These are phyloP conservation scores for Effrenium voratum DNA, from an alignment of 73 alveolate species.

Conservation along the genomic window DNA sequence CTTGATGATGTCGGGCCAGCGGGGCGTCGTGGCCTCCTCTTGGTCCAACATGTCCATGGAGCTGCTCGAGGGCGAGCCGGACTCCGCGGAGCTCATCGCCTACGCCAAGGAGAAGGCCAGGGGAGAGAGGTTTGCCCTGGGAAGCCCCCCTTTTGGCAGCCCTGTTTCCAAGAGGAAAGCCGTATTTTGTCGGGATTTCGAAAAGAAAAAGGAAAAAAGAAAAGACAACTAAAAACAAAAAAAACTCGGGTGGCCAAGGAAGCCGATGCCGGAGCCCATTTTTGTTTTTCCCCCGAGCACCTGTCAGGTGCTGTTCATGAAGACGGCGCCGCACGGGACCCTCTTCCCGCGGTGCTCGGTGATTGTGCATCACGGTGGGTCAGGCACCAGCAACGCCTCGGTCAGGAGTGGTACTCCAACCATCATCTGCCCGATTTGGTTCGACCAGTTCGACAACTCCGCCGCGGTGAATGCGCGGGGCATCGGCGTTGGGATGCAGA, in stretches of 20 bases:
- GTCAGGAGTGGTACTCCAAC: conserved; percentile 52
- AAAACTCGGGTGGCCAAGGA: neutral
- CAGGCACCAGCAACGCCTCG: conserved; percentile 68
- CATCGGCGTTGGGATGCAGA: conserved; percentile 34
- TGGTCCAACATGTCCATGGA: conserved; percentile 61
- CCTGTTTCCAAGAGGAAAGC: too few species aligned
- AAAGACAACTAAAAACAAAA: neutral
- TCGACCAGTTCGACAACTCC: conserved; percentile 59
- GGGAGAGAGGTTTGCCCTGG: too few species aligned
- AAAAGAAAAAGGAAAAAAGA: neutral
- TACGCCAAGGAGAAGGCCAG: conserved; percentile 55
- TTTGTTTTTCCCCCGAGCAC: neutral
- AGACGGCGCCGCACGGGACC: conserved; percentile 39
- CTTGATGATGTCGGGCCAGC: conserved; percentile 54
- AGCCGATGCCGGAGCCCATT: neutral
- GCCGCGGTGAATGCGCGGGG: neutral
- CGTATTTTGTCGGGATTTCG: too few species aligned
- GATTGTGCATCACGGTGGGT: conserved; percentile 73
- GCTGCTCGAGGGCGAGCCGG: conserved; percentile 61
- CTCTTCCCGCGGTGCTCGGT: conserved; percentile 79
- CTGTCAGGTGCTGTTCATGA: conserved; percentile 50
- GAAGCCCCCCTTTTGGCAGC: too few species aligned
- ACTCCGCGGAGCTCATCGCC: conserved; percentile 12
- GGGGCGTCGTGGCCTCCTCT: conserved; percentile 27
- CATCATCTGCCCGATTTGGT: conserved; percentile 17